A percentile compares a stretch with the other conserved stretches of the same genome.
These are phyloP conservation scores for Apiotrichum veenhuisii DNA, from an alignment of 1,284 basidiomycete species.

Conservation along the genomic window DNA sequence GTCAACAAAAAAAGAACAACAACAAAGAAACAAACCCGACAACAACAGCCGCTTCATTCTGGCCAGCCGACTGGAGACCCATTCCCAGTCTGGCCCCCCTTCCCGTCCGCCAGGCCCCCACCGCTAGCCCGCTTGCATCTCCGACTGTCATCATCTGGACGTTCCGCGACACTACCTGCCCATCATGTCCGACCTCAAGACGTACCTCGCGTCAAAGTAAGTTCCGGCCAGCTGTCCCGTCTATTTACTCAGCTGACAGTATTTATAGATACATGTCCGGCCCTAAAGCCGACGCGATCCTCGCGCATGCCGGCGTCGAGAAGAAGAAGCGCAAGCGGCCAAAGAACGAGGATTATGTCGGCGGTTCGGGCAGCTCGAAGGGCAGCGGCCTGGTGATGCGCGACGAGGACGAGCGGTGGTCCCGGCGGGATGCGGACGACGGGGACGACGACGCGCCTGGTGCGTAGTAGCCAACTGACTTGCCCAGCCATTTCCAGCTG, in stretches of 20 bases:
- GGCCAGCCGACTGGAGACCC: too few species aligned
- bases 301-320: constrained; percentile 61
- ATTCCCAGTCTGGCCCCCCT: too few species aligned
- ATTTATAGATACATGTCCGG: constrained; percentile 79
- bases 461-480: constrained; percentile 24
- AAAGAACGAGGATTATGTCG: constrained; percentile 55
- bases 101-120: too few species aligned
- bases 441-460: constrained; percentile 49
- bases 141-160: too few species aligned
- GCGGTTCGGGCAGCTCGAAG: constrained; percentile 27
- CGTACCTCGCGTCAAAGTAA: constrained; percentile 54
- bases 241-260: constrained; percentile 1
- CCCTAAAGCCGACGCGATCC: constrained; percentile 91
- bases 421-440: constrained; percentile 31
- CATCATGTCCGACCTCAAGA: constrained; percentile 51
- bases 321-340: constrained; percentile 60
- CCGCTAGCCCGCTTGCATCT: too few species aligned
- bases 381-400: constrained; percentile 38
- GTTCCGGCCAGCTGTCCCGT: constrained; percentile 3
- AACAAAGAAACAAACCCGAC: too few species aligned
- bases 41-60: too few species aligned
- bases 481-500: not conserved
- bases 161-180: too few species aligned
- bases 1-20: too few species aligned
- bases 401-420: constrained; percentile 54